These are phyloP conservation scores for Blastobotrys capitulatus DNA, from an alignment of 1,139 yeast genomes.

Conservation along the genomic window DNA sequence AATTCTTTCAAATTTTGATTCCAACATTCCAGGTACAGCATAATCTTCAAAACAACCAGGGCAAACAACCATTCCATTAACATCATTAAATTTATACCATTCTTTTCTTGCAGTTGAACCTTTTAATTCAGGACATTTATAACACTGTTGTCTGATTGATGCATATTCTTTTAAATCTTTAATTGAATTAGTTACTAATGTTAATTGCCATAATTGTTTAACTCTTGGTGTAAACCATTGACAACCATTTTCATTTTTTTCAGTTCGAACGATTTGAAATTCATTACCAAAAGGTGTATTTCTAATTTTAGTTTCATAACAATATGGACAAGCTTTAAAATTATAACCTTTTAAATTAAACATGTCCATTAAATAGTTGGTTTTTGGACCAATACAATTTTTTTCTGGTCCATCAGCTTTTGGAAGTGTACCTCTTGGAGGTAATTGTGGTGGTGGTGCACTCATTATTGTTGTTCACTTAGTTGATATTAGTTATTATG, in stretches of 20 bases:
- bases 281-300: background rate
- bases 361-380: background rate
- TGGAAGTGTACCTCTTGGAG: background rate
- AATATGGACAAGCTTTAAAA: background rate
- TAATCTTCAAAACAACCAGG: slow-evolving; percentile 1
- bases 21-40: background rate
- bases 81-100: background rate
- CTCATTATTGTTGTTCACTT: no score
- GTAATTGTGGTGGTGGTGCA: no score
- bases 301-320: background rate
- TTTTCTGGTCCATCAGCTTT: background rate
- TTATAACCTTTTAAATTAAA: background rate
- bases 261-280: background rate
- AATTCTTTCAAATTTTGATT: background rate
- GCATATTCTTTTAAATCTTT: background rate
- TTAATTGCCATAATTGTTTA: background rate
- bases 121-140: background rate
- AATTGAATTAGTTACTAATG: background rate
- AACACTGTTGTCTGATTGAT: background rate
- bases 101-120: background rate
- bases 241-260: background rate
- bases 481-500: no score
- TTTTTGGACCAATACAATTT: background rate
- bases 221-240: background rate
- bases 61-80: background rate